phyloP scores from a whole-genome alignment of 202 grass and related monocot genomes.

The Saccharum hybrid region DNA sequence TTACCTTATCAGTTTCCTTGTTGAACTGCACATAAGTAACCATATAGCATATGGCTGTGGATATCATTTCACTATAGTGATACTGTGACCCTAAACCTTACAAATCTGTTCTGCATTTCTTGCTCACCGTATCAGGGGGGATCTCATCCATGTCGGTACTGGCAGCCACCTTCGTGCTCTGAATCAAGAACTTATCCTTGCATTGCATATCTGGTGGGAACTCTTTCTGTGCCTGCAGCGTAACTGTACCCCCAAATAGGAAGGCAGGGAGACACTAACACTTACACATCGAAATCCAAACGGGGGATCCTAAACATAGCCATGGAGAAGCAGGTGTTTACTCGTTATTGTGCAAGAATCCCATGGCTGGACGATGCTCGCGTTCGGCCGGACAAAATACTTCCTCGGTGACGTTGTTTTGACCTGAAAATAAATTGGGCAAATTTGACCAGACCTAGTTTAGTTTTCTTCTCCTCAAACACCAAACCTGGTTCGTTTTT shows the following conservation, averaged over 20 bases:
- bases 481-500: conserved; percentile 15
- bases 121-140: conserved; percentile 77
- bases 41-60: not conserved
- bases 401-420: conserved; percentile 99
- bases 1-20: conserved; percentile 84
- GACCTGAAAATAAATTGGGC: conserved; percentile 57
- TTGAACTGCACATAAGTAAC: conserved; percentile 67
- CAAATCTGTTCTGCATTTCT: conserved; percentile 29
- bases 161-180: conserved; percentile 83
- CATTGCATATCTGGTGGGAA: conserved; percentile 82
- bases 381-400: conserved; percentile 95
- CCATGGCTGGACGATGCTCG: conserved; percentile 91
- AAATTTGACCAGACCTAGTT: conserved; percentile 40
- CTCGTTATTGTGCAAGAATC: conserved; percentile 95
- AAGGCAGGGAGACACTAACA: conserved; percentile 23
- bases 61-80: conserved; percentile 10
- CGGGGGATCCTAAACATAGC: conserved; percentile 25
- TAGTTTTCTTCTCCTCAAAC: not conserved
- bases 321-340: conserved; percentile 36
- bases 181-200: conserved; percentile 99
- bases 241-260: conserved; percentile 55
- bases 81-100: conserved; percentile 23
- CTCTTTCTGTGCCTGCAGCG: conserved; percentile 90
- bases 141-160: conserved; percentile 86
- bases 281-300: conserved; percentile 39